These are phyloP conservation scores for Telopea speciosissima DNA, from an alignment of 177 flowering plant genomes.

Conservation along the genomic window DNA sequence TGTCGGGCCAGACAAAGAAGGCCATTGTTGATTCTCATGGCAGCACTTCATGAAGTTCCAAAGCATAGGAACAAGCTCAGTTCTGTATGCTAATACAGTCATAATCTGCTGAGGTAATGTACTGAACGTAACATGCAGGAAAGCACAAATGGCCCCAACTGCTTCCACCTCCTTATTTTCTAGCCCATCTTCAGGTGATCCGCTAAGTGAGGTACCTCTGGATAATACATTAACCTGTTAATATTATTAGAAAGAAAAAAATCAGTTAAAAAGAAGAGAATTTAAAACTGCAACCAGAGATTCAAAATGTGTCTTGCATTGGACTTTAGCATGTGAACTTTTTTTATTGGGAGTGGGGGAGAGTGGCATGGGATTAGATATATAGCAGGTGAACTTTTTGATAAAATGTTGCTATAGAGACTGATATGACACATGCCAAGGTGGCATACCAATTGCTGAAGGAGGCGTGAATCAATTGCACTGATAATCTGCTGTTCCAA, in stretches of 20 bases:
- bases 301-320: too few relatives aligned
- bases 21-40: slow-evolving; percentile 75
- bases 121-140: slow-evolving; percentile 69
- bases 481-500: slow-evolving; percentile 62
- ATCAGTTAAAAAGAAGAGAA: slow-evolving; percentile 1
- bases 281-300: background rate
- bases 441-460: slow-evolving; percentile 68
- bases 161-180: slow-evolving; percentile 56
- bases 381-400: too few relatives aligned
- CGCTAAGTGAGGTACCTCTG: slow-evolving; percentile 38
- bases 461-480: slow-evolving; percentile 73
- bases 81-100: slow-evolving; percentile 87
- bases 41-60: slow-evolving; percentile 90
- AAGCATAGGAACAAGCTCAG: slow-evolving; percentile 79
- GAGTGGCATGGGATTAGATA: too few relatives aligned
- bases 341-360: too few relatives aligned
- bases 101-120: slow-evolving; percentile 66
- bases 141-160: slow-evolving; percentile 79
- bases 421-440: background rate
- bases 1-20: slow-evolving; percentile 52
- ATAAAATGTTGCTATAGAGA: background rate
- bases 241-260: slow-evolving; percentile 7
- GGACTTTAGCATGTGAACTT: too few relatives aligned
- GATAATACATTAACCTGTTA: slow-evolving; percentile 67
- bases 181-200: slow-evolving; percentile 27